Evolutionary conservation across 2,329 filamentous ascomycete species (phyloP), one percentile per base, ranked within the genome.

Genomic region (Graphium sp.): DNA sequence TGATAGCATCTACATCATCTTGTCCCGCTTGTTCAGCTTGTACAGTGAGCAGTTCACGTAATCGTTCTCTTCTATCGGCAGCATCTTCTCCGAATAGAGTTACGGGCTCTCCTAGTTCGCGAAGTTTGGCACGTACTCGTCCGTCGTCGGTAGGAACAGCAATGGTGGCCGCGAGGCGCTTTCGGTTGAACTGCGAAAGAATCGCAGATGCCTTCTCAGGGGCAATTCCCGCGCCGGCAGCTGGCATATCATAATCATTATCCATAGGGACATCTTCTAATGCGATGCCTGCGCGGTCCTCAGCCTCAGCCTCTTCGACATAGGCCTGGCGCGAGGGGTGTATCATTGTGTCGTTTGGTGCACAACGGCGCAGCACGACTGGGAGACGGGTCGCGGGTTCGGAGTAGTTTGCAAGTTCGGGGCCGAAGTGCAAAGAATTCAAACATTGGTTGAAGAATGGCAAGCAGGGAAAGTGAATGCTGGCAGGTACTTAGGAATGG

Each of bases 71-170:
- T 34, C 89, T 65, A 42, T 95, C 87, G 16, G 70, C 74, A 2
- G 76, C 75, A 1, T 81, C 82, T 55, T 98, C 89, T 33, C 85
- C 89, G 39, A 98, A 98, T 1, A 95, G 62, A 0, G 87, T 98
- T 31, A 95, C 74, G 8, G 89, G 89, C 46, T 98, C 80, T n/a
- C 81, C 83, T 37, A 93, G 64, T 43, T 89, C 78, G 38, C 89
- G 74, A 34, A 95, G 65, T 39, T 71, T 74, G 21, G 73, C 62
- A 35, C 84, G 79, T 26, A 98, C 85, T 42, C 80, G 73, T 35
- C 68, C 74, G 58, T 98, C 89, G 48, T 94, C 85, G 31, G 91
- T 98, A 1, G 87, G 89, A 4, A 98, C 89, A 9, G 80, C 77
- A 41, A 95, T 81, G 8, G 79, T 78, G 12, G 84, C 84, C 8